Base-by-base conservation (phyloP, 2,329 filamentous ascomycete species). In the Aspergillus carbonarius region DNA sequence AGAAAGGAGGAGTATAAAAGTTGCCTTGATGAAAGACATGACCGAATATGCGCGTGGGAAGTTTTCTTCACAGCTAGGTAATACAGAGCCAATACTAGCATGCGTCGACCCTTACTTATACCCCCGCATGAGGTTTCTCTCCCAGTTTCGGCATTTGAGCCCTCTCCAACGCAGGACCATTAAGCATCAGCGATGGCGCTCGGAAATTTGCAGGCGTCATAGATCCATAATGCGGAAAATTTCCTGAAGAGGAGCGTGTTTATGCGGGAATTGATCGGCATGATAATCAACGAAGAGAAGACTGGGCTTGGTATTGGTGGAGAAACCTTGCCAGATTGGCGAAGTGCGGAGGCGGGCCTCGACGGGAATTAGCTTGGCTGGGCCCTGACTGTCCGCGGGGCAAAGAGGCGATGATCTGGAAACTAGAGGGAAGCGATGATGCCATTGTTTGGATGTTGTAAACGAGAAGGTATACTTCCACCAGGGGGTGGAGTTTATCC, bases 231-330 rank as follows among this genome's bases (percentile, higher is more conserved):
- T 6, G 5, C 39, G 39, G 39, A 20, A 23, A 42, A 42, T 42
- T 42, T 42, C 39, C 39, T 23, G 10, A 42, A 42, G 39, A 15
- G 20, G 39, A 20, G 5, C 39, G 39, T 13, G 39, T 23, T 12
- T 42, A 18, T 20, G 39, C 18, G 39, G 18, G 39, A 42, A 4
- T 20, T 12, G 39, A 42, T 42, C 39, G 39, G 39, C 17, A 12
- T 27, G 17, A 32, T 40, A 34, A 25, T 57, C 8, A 25, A 32
- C 20, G 35, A n/a, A 30, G 18, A 30, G n/a, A 30, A 37, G 1
- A 30, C 6, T 15, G 17, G 23, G 30, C 35, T 18, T 50, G n/a
- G 53, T 27, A 59, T 59, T 59, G 57, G 57, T 59, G 57, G 57
- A 59, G 57, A 55, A 59, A 56, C 40, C 18, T 18, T 15, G 51